phyloP scores from a whole-genome alignment of 768 basidiomycete genomes.

The Tylopilus vinaceipallidus region DNA sequence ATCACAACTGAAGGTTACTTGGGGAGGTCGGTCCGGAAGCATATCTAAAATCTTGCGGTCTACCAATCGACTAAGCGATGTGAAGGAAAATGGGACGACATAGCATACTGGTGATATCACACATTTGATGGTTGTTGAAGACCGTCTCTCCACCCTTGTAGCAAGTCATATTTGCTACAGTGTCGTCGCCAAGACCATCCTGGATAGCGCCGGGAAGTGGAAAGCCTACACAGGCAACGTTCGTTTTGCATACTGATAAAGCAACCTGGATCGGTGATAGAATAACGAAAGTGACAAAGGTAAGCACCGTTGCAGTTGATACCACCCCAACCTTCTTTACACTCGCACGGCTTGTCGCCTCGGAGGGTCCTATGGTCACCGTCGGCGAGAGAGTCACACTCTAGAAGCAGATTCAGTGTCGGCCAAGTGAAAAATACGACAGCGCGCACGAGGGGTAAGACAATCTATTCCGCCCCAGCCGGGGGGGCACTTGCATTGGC shows the following conservation, averaged over 20 bases:
- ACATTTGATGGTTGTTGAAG: constrained; percentile 96
- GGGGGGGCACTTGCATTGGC: constrained; percentile 93
- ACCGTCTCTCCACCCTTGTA: constrained; percentile 92
- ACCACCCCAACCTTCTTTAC: constrained; percentile 93
- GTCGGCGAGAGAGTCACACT: constrained; percentile 93
- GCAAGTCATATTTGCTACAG: constrained; percentile 77
- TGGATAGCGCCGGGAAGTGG: constrained; percentile 52
- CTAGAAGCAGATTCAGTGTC: constrained; percentile 38
- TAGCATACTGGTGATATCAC: constrained; percentile 90
- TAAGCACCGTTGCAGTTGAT: constrained; percentile 93
- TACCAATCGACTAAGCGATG: constrained; percentile 29
- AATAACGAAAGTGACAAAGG: background rate
- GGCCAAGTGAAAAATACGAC: constrained; percentile 1
- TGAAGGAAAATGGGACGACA: background rate
- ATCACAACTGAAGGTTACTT: constrained; percentile 95
- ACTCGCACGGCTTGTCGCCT: constrained; percentile 76
- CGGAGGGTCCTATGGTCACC: constrained; percentile 82
- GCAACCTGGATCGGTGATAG: background rate
- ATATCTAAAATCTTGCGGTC: constrained; percentile 94
- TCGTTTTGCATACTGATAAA: constrained; percentile 77
- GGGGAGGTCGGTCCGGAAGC: constrained; percentile 87
- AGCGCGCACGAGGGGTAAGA: constrained; percentile 76
- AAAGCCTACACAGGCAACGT: constrained; percentile 78
- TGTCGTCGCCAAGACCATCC: constrained; percentile 39
- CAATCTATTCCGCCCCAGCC: constrained; percentile 99